Conservation (phyloP, 352 stramenopile genomes). For the Phytophthora aleatoria region DNA sequence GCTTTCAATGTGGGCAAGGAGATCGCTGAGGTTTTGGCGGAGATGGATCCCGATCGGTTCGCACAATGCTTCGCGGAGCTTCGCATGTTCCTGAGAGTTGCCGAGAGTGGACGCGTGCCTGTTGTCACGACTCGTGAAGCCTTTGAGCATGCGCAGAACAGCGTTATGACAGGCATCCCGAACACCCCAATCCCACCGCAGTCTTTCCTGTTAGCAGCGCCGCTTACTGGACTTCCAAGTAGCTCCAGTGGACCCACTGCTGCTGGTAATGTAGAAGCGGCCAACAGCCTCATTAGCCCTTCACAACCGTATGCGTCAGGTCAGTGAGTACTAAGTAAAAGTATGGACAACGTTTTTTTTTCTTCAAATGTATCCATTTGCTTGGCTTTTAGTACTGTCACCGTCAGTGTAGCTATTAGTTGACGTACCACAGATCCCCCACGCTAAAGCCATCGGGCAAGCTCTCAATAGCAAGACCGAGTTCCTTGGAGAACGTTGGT, state of each 20-base stretch:
- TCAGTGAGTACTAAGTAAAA: conserved; percentile 1
- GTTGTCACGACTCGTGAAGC: conserved; percentile 30
- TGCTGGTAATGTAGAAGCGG: conserved; percentile 3
- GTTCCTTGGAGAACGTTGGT: conserved; percentile 73
- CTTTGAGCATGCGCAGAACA: conserved; percentile 23
- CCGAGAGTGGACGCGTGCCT: conserved; percentile 17
- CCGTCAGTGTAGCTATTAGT: conserved; percentile 24
- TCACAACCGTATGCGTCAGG: conserved; percentile 4
- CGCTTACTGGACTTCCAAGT: neutral
- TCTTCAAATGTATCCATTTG: neutral
- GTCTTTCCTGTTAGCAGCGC: conserved; percentile 6
- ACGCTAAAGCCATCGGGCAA: conserved; percentile 80
- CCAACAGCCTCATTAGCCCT: conserved; percentile 24
- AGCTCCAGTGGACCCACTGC: neutral
- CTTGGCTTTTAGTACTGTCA: neutral
- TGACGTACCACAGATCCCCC: conserved; percentile 72
- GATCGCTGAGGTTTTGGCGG: conserved; percentile 28
- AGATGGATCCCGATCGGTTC: conserved; percentile 29
- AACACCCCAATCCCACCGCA: conserved; percentile 16
- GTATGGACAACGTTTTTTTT: no score
- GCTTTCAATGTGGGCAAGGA: conserved; percentile 36
- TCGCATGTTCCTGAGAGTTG: conserved; percentile 28
- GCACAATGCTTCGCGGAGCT: conserved; percentile 22
- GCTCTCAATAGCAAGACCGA: conserved; percentile 88
- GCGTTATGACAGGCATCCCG: conserved; percentile 9